These are phyloP conservation scores for Blastobotrys illinoisensis DNA, from an alignment of 1,139 yeast species.

Conservation along the genomic window DNA sequence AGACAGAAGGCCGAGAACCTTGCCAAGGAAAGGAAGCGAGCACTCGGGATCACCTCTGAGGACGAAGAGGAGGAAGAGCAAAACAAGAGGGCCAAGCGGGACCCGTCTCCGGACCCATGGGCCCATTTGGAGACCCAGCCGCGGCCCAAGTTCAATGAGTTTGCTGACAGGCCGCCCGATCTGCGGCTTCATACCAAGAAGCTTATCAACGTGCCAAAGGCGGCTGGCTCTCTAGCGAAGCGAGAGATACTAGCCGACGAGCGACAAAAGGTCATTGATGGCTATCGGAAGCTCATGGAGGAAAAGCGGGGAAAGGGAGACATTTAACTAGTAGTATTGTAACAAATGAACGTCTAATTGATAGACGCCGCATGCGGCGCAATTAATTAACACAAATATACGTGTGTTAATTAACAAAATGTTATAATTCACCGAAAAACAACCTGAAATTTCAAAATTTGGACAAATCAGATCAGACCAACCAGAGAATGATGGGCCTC, in stretches of 20 bases:
- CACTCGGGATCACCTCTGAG: constrained; percentile 12
- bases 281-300: constrained; percentile 27
- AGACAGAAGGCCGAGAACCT: constrained; percentile 22
- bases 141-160: constrained; percentile 38
- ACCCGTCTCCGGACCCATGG: constrained; percentile 39
- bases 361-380: background rate
- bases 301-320: constrained; percentile 1
- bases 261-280: constrained; percentile 33
- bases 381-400: no score
- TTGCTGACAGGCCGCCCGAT: constrained; percentile 39
- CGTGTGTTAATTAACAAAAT: background rate
- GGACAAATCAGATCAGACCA: background rate
- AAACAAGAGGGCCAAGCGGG: constrained; percentile 25
- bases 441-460: background rate
- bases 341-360: background rate
- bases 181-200: constrained; percentile 30
- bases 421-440: background rate
- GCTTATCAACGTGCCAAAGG: constrained; percentile 35
- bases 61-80: constrained; percentile 17
- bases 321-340: background rate
- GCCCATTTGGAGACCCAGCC: constrained; percentile 29
- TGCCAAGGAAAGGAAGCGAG: constrained; percentile 13
- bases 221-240: constrained; percentile 38
- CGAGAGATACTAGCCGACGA: constrained; percentile 36
- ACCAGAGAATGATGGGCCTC: background rate